phyloP scores from a whole-genome alignment of 768 basidiomycete species.

The Phanerodontia chrysosporium region DNA sequence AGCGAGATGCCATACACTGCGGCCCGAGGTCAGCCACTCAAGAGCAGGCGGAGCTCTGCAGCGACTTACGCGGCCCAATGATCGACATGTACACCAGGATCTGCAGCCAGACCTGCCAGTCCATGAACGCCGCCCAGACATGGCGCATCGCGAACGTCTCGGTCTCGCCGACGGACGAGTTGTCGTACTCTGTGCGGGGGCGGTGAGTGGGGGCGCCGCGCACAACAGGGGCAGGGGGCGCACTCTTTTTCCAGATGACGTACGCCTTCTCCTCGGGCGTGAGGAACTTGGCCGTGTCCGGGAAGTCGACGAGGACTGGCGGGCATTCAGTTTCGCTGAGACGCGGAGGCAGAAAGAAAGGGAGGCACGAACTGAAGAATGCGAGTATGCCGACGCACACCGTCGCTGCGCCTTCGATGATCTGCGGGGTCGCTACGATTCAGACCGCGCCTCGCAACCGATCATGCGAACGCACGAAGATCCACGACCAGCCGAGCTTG shows the following conservation, averaged over 20 bases:
- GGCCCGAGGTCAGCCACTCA: background rate
- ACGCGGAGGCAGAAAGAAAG: background rate
- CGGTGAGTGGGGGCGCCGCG: no score
- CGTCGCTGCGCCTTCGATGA: conserved; percentile 62
- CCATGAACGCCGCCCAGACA: conserved; percentile 46
- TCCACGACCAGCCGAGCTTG: conserved; percentile 30
- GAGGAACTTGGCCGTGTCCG: conserved; percentile 53
- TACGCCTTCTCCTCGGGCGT: conserved; percentile 57
- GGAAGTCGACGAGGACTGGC: conserved; percentile 59
- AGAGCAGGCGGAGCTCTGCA: background rate
- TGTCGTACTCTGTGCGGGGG: conserved; percentile 43
- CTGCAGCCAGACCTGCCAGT: conserved; percentile 68
- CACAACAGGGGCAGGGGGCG: conserved; percentile 10
- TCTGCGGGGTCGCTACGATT: no score
- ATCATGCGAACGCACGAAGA: conserved; percentile 21
- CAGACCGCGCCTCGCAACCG: no score
- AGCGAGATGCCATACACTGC: conserved; percentile 67
- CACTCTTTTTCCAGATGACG: conserved; percentile 54
- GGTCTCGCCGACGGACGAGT: conserved; percentile 55
- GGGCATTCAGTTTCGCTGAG: background rate
- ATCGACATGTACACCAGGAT: conserved; percentile 58
- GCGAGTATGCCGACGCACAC: conserved; percentile 51
- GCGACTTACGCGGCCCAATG: conserved; percentile 50
- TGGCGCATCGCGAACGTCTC: conserved; percentile 55
- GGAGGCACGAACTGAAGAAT: conserved; percentile 28